Evolutionary conservation across 768 basidiomycete genomes (phyloP), one percentile per base, ranked within the genome.

Genomic region (Clitopilus passeckerianus): DNA sequence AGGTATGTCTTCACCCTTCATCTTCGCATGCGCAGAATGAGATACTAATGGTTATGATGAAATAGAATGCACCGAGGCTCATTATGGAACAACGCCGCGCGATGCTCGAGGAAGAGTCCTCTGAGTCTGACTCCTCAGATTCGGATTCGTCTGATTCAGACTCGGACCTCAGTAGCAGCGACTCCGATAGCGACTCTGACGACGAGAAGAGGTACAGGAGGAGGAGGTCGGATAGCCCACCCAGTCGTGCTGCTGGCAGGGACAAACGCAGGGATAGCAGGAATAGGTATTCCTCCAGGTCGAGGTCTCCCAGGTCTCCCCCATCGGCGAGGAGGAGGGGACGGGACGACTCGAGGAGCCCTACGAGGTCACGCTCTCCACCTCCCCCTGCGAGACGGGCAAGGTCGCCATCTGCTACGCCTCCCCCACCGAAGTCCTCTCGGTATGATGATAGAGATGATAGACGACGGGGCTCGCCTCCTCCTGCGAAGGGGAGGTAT

Each of bases 1-100:
- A 96, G 80, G 92, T 90, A 64, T 50, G 83, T 77, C 15, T 0
- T 22, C 7, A 30, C 53, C 23, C 10, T 16, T 22, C 6, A 12
- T 33, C 23, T 18, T n/a, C n/a, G 37, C 37, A 41, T 41, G 5
- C 10, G 10, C 6, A 50, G 18, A n/a, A 20, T 12, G 16, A 22
- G 46, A 61, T 18, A 61, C 46, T 50, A 5, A 50, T 12, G n/a
- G 20, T 20, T 55, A n/a, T 33, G 10, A 33, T 27, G 27, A 33
- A 33, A 10, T 34, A 55, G 54, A 55, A 55, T 55, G 54, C 54
- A 30, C 54, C 54, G 18, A 55, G 33, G 22, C 54, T 55, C 23
- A 55, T 55, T 16, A 55, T 62, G 10, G 68, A 61, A n/a, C 67
- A 62, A 37, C 70, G 69, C 23, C 69, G 70, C 16, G 18, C 71